Conservation (phyloP, 495 filamentous ascomycete genomes). For the Letharia columbiana region DNA sequence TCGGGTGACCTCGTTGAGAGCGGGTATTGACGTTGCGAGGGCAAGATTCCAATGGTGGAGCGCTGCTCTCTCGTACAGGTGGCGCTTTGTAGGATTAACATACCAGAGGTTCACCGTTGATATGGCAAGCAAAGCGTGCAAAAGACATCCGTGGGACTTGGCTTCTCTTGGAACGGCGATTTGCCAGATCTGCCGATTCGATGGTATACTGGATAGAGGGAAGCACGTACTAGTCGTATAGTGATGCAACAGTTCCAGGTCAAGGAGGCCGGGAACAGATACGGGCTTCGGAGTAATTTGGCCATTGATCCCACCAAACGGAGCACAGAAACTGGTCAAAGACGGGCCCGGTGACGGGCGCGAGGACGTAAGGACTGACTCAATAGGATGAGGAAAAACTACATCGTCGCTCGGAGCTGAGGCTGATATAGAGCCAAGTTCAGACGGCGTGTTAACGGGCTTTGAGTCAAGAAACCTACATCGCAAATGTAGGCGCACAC, state of each 20-base stretch:
- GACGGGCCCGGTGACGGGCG: too few relatives aligned
- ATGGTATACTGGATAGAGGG: slow-evolving; percentile 27
- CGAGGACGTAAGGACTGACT: background rate
- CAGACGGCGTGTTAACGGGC: background rate
- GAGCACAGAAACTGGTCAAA: too few relatives aligned
- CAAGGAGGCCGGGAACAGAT: slow-evolving; percentile 8
- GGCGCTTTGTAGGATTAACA: background rate
- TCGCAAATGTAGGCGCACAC: background rate
- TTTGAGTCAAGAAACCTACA: slow-evolving; percentile 2
- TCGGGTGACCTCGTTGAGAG: slow-evolving; percentile 5
- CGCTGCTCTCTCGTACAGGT: slow-evolving; percentile 6
- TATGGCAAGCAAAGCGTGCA: slow-evolving; percentile 12
- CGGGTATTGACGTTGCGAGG: background rate
- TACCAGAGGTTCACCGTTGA: slow-evolving; percentile 1
- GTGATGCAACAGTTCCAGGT: slow-evolving; percentile 41
- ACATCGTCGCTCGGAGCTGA: background rate
- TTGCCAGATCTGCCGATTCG: slow-evolving; percentile 8
- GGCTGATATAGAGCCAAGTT: background rate
- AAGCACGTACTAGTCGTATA: slow-evolving; percentile 40
- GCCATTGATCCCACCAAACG: too few relatives aligned
- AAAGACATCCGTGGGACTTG: slow-evolving; percentile 2
- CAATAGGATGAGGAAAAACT: background rate
- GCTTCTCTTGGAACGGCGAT: slow-evolving; percentile 14
- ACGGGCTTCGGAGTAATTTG: background rate
- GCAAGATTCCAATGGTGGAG: slow-evolving; percentile 1